phyloP scores from a whole-genome alignment of 164 flowering plant genomes.

The Piper longum region DNA sequence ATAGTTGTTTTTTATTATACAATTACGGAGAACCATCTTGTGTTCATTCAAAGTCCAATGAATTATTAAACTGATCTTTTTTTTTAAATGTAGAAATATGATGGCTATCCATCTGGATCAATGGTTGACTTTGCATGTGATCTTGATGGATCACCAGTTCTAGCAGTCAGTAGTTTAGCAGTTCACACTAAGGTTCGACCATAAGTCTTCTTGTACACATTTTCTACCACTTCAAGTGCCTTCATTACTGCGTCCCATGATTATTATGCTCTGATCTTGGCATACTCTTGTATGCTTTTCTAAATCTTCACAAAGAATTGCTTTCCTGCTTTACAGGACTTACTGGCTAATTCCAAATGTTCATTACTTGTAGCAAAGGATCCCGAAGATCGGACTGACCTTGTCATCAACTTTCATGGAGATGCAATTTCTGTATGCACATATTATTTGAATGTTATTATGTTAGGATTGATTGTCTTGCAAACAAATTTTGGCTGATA shows the following conservation, averaged over 20 bases:
- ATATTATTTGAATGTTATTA: neutral
- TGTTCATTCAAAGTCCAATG: neutral
- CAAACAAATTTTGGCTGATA: too few relatives aligned
- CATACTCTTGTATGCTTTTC: neutral
- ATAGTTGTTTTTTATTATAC: neutral
- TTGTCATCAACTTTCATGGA: conserved; percentile 63
- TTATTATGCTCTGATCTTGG: neutral
- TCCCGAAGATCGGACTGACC: conserved; percentile 76
- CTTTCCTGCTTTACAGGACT: conserved; percentile 35
- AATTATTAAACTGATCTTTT: neutral
- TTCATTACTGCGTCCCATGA: neutral
- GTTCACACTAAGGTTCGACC: conserved; percentile 61
- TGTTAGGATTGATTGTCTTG: neutral
- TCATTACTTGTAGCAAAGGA: conserved; percentile 83
- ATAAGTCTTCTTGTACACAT: neutral
- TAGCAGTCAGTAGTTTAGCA: conserved; percentile 77
- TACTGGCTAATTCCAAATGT: conserved; percentile 62
- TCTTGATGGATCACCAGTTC: conserved; percentile 67
- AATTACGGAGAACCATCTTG: neutral
- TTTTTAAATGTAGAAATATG: conserved; percentile 48
- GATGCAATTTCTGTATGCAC: conserved; percentile 63
- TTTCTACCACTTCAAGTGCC: neutral
- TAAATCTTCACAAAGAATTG: neutral
- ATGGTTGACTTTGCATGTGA: conserved; percentile 97
- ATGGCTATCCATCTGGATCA: conserved; percentile 88